Evolutionary conservation across 2,329 filamentous ascomycete genomes (phyloP), one percentile per base, ranked within the genome.

Genomic region (Fusarium mangiferae): DNA sequence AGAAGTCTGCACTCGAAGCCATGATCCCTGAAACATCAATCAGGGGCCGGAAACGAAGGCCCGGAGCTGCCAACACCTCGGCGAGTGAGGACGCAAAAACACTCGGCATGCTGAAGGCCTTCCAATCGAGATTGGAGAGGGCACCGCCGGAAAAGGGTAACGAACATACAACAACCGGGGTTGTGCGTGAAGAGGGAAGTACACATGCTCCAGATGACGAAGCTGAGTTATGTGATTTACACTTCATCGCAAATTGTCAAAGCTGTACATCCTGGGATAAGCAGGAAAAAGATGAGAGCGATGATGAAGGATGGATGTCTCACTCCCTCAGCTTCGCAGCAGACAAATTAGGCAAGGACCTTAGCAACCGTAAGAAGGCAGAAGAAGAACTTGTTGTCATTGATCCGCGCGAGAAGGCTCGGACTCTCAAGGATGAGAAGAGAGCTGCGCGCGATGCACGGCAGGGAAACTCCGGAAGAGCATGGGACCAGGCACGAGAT

Each of bases 181-280:
- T 78, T 15, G 78, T 79, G 18, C 79, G 78, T 38, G 75, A 75
- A 10, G 77, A 77, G 42, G 72, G 45, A 24, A 75, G 44, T 7
- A 58, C 74, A 80, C 70, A 69, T 24, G 72, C 68, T 14, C 73
- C 57, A 13, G 91, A 92, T 6, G 90, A 93, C 44, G 94, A 97
- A 80, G 91, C 90, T 6, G 88, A 88, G 56, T 87, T 97, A 8
- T 99, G 96, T 80, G 96, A 98, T 81, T 84, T 99, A 41, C 96
- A 99, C 81, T 99, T 98, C 82, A 97, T 99, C 72, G 93, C 93
- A 55, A 94, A 97, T 78, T 99, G 96, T 82, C 94, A 98, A 80
- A 98, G 94, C 49, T 98, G 96, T 82, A 91, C 90, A 66, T 90
- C 92, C 1, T 98, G 95, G 94, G 93, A 97, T 78, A 88, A 91